These are phyloP conservation scores for Argentina anserina DNA, from an alignment of 306 rosid species.

Conservation along the genomic window DNA sequence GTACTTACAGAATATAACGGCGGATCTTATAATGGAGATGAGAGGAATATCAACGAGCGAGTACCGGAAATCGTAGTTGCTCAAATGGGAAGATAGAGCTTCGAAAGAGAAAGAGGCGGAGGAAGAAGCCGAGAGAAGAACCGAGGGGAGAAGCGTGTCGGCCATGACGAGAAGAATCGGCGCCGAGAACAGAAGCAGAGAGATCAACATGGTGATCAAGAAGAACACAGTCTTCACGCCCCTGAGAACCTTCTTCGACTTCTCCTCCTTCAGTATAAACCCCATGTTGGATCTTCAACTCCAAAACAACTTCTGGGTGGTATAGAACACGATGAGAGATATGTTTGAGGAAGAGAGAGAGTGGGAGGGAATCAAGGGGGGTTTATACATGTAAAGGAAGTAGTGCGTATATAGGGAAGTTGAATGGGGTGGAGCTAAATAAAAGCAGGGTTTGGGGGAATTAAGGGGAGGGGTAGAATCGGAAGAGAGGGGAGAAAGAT, in stretches of 20 bases:
- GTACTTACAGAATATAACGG: constrained; percentile 80
- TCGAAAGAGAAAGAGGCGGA: constrained; percentile 42
- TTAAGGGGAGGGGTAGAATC: background rate
- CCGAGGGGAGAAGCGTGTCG: constrained; percentile 76
- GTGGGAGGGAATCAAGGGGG: background rate
- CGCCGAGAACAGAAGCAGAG: constrained; percentile 75
- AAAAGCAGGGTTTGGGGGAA: background rate
- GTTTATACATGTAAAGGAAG: constrained; percentile 15
- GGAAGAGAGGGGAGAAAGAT: background rate
- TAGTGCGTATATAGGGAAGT: background rate
- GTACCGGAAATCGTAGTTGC: constrained; percentile 70
- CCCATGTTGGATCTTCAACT: constrained; percentile 44
- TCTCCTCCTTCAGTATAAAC: constrained; percentile 63
- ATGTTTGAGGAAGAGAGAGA: background rate
- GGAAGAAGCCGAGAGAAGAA: constrained; percentile 59
- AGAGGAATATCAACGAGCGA: constrained; percentile 93
- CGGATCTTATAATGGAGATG: constrained; percentile 62
- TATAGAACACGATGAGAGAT: background rate
- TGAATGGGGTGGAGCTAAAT: constrained; percentile 9
- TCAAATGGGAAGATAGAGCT: constrained; percentile 58
- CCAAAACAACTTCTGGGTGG: background rate
- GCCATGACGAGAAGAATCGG: constrained; percentile 72
- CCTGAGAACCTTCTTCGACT: constrained; percentile 53
- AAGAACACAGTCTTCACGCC: constrained; percentile 76
- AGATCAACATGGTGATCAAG: constrained; percentile 74